Percentiles rank a stretch among this genome's conserved stretches.
These are phyloP conservation scores for Chrysoporthe austroafricana DNA, from an alignment of 2,329 filamentous ascomycete genomes.

Conservation along the genomic window DNA sequence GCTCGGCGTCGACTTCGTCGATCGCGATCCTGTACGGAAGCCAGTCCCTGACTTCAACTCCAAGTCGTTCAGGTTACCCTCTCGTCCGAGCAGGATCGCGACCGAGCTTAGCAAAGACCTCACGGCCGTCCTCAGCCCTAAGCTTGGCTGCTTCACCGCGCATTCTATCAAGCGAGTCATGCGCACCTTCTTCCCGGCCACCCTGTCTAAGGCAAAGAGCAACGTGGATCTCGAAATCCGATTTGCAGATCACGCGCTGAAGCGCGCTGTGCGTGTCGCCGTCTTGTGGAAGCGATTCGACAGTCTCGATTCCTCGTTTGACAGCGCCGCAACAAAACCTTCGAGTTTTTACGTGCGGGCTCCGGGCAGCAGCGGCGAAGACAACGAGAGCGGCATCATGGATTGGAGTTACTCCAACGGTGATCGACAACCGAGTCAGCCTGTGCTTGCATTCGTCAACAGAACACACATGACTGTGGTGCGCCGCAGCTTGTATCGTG, in stretches of 20 bases:
- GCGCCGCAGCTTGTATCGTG: constrained; percentile 52
- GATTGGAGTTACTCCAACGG: constrained; percentile 17
- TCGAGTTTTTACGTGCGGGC: constrained; percentile 39
- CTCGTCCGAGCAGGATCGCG: constrained; percentile 46
- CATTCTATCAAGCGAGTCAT: constrained; percentile 50
- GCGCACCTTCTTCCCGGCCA: constrained; percentile 46
- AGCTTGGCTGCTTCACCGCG: constrained; percentile 41
- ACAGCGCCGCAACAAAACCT: constrained; percentile 40
- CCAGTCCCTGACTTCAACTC: constrained; percentile 42
- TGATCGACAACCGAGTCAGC: constrained; percentile 31
- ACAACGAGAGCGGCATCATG: constrained; percentile 32
- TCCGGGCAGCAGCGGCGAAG: constrained; percentile 32
- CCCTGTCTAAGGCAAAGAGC: constrained; percentile 38
- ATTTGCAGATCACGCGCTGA: constrained; percentile 52
- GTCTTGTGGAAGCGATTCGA: constrained; percentile 52
- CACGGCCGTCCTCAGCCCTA: constrained; percentile 45
- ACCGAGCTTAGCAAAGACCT: constrained; percentile 48
- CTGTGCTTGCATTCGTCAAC: constrained; percentile 53
- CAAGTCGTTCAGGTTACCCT: constrained; percentile 19
- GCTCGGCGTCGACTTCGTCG: constrained; percentile 51
- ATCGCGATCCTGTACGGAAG: constrained; percentile 46
- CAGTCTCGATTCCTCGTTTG: constrained; percentile 37
- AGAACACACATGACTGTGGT: constrained; percentile 50
- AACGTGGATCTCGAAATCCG: constrained; percentile 51
- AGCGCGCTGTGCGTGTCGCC: constrained; percentile 51